phyloP scores from a whole-genome alignment of 129 eudicot genomes.

The Deinandra increscens region DNA sequence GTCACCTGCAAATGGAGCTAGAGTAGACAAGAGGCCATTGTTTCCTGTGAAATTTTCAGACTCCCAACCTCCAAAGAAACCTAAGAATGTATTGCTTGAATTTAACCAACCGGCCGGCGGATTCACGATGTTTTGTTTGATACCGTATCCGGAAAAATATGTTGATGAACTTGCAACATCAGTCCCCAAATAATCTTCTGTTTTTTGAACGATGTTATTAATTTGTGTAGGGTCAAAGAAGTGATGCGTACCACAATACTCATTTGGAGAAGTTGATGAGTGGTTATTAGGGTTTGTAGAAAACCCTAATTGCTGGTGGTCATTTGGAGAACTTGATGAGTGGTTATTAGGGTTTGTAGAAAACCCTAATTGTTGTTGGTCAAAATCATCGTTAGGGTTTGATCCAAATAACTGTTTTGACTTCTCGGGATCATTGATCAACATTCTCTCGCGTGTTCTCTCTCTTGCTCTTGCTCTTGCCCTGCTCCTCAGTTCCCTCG shows the following conservation, averaged over 20 bases:
- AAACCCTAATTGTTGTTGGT: slow-evolving; percentile 31
- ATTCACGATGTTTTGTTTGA: slow-evolving; percentile 18
- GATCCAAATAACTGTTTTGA: slow-evolving; percentile 6
- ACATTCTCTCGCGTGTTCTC: slow-evolving; percentile 41
- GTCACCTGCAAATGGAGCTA: slow-evolving; percentile 30
- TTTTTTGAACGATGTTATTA: slow-evolving; percentile 10
- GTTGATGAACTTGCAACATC: slow-evolving; percentile 12
- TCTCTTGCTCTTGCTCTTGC: slow-evolving; percentile 38
- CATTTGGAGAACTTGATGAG: too few species aligned
- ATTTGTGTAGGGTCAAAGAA: slow-evolving; percentile 26
- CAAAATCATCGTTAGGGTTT: slow-evolving; percentile 13
- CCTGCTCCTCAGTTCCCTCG: slow-evolving; percentile 40
- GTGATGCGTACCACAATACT: slow-evolving; percentile 32
- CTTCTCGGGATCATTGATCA: slow-evolving; percentile 20
- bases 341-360: slow-evolving; percentile 28
- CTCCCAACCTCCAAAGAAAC: slow-evolving; percentile 40
- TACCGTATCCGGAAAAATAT: slow-evolving; percentile 15
- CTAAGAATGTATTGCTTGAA: slow-evolving; percentile 32
- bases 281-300: slow-evolving; percentile 27
- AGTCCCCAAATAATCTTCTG: slow-evolving; percentile 21
- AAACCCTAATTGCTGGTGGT: slow-evolving; percentile 31
- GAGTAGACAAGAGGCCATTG: slow-evolving; percentile 27
- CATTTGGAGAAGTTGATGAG: slow-evolving; percentile 27
- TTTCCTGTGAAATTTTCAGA: slow-evolving; percentile 27
- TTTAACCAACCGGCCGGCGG: slow-evolving; percentile 37